These are phyloP conservation scores for Dictyostelium citrinum DNA, from an alignment of 78 protist genomes.

Conservation along the genomic window DNA sequence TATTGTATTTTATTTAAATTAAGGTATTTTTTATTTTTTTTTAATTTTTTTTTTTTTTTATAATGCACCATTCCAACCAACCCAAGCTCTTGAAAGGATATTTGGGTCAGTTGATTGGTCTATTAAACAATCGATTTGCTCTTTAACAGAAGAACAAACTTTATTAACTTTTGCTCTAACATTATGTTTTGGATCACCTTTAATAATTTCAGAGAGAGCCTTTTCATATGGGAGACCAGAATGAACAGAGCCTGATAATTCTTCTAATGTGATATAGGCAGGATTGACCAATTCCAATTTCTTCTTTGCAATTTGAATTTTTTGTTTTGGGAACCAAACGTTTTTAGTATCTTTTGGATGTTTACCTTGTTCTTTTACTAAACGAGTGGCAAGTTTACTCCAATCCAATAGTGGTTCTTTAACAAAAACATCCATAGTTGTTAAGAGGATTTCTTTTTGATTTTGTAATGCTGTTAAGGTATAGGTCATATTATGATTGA, in stretches of 20 bases:
- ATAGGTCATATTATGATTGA: constrained; percentile 82
- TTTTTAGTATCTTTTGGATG: constrained; percentile 36
- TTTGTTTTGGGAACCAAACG: constrained; percentile 84
- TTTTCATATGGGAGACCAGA: constrained; percentile 12
- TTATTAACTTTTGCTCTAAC: constrained; percentile 57
- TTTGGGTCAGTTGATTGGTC: constrained; percentile 95
- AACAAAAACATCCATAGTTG: constrained; percentile 87
- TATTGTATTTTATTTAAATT: neutral
- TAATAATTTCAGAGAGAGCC: neutral
- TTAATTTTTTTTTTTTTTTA: neutral
- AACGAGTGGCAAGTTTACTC: constrained; percentile 72
- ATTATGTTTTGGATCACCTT: constrained; percentile 51
- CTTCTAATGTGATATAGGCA: constrained; percentile 47
- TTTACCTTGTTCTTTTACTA: constrained; percentile 63
- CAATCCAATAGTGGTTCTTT: constrained; percentile 92
- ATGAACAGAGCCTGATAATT: constrained; percentile 25
- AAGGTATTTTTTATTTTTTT: neutral
- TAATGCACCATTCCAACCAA: constrained; percentile 87
- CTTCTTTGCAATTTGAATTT: constrained; percentile 73
- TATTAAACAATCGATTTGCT: constrained; percentile 92
- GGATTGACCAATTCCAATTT: constrained; percentile 80
- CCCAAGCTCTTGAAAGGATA: constrained; percentile 89
- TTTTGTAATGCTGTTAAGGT: constrained; percentile 77
- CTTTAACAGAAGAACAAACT: constrained; percentile 58
- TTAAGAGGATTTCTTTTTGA: constrained; percentile 72